phyloP scores from a whole-genome alignment of 2,329 filamentous ascomycete species.

The Colletotrichum echinochloae region DNA sequence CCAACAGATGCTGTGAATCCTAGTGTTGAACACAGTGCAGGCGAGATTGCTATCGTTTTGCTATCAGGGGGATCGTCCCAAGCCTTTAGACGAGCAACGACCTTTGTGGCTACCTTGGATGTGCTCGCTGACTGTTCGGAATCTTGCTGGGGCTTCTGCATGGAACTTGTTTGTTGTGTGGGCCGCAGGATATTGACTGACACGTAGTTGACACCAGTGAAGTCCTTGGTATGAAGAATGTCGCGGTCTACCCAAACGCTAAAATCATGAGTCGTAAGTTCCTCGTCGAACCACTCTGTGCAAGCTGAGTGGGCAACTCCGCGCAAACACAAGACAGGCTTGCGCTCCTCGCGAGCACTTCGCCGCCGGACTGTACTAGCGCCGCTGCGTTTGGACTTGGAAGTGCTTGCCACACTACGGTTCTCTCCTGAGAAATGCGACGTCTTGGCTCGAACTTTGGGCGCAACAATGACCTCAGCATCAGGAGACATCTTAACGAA shows the following conservation, averaged over 20 bases:
- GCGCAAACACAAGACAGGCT: slow-evolving; percentile 80
- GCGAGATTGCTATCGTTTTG: slow-evolving; percentile 83
- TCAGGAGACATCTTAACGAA: slow-evolving; percentile 96
- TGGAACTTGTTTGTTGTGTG: slow-evolving; percentile 17
- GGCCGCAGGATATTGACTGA: slow-evolving; percentile 61
- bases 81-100: slow-evolving; percentile 79
- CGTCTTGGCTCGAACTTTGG: slow-evolving; percentile 83
- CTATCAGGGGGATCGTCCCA: slow-evolving; percentile 92
- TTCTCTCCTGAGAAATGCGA: slow-evolving; percentile 77
- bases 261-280: slow-evolving; percentile 67
- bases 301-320: slow-evolving; percentile 79
- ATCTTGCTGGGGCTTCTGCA: slow-evolving; percentile 75
- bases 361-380: slow-evolving; percentile 75
- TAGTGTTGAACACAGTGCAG: slow-evolving; percentile 79
- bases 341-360: slow-evolving; percentile 72
- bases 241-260: slow-evolving; percentile 90
- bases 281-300: slow-evolving; percentile 83
- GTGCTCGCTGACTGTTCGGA: slow-evolving; percentile 68
- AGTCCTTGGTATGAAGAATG: slow-evolving; percentile 75
- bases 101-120: slow-evolving; percentile 69
- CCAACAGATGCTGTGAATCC: slow-evolving; percentile 81
- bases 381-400: slow-evolving; percentile 79
- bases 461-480: slow-evolving; percentile 96
- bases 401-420: slow-evolving; percentile 82
- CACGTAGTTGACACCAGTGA: slow-evolving; percentile 82